These are phyloP conservation scores for Mesembryanthemum crystallinum DNA, from an alignment of 148 eudicot genomes.

Conservation along the genomic window DNA sequence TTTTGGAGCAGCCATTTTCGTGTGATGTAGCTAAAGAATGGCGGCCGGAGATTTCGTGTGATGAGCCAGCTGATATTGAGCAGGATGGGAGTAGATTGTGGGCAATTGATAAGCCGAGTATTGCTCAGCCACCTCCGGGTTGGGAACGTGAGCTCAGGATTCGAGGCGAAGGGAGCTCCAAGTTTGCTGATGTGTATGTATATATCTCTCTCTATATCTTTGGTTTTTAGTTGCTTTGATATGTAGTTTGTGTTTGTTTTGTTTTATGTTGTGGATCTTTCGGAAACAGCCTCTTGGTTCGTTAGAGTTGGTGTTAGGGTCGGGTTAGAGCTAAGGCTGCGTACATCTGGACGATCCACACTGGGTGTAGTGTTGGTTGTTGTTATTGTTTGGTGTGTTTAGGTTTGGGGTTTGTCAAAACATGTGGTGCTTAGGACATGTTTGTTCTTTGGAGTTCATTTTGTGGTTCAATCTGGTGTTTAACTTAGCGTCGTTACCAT, in stretches of 20 bases:
- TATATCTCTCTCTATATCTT: conserved; percentile 5
- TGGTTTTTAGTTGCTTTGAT: neutral
- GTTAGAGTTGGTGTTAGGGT: neutral
- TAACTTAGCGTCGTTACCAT: too few species aligned
- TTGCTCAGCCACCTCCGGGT: conserved; percentile 85
- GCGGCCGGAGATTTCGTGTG: conserved; percentile 71
- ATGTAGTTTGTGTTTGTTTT: too few species aligned
- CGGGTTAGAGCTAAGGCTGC: neutral
- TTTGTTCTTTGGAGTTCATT: neutral
- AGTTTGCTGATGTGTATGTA: conserved; percentile 94
- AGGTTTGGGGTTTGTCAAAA: neutral
- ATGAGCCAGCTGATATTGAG: conserved; percentile 60
- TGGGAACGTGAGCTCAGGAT: conserved; percentile 82
- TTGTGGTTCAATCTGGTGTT: too few species aligned
- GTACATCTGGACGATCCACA: neutral
- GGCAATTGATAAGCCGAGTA: conserved; percentile 94
- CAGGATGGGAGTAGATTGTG: conserved; percentile 88
- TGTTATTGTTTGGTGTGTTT: neutral
- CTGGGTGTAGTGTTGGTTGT: neutral
- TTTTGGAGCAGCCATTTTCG: conserved; percentile 59
- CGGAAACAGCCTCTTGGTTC: neutral
- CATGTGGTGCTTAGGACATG: neutral
- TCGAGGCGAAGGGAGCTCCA: conserved; percentile 76
- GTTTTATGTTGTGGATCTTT: neutral
- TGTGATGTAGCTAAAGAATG: conserved; percentile 80